These are phyloP conservation scores for Monilinia laxa DNA, from an alignment of 2,329 filamentous ascomycete species.

Conservation along the genomic window DNA sequence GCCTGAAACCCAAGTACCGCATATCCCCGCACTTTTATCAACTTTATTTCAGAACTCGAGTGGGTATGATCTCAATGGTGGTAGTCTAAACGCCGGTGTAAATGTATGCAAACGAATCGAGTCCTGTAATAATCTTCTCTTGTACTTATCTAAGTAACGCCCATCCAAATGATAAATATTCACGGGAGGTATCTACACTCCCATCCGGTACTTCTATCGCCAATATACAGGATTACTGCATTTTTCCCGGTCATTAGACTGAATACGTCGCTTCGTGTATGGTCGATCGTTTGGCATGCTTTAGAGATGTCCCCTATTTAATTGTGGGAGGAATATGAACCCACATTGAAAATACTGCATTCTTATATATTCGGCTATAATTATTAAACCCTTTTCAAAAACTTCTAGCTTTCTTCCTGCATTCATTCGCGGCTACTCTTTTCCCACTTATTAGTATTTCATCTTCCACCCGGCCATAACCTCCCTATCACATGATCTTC, in stretches of 20 bases:
- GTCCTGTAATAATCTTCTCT: not conserved
- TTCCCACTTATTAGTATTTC: not conserved
- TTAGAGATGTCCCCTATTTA: constrained; percentile 26
- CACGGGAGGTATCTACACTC: not conserved
- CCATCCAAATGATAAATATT: not conserved
- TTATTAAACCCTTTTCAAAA: not conserved
- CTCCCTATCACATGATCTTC: not conserved
- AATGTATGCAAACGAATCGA: not conserved
- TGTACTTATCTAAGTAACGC: not conserved
- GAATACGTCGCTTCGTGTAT: not conserved
- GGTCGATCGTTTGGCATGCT: not conserved
- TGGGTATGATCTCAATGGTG: not conserved
- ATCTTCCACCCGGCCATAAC: not conserved
- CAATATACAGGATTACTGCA: not conserved
- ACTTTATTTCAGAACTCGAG: not conserved
- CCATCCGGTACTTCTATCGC: not conserved
- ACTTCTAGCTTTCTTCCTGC: no score
- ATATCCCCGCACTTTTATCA: no score
- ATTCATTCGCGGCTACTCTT: not conserved
- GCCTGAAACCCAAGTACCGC: not conserved
- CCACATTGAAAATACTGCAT: constrained; percentile 27
- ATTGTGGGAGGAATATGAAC: constrained; percentile 28
- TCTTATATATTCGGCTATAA: not conserved
- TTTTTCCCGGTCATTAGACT: not conserved
- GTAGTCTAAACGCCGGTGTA: no score